A percentile compares a stretch with the other conserved stretches of the same genome.
phyloP scores from a whole-genome alignment of 768 basidiomycete genomes.

The Lactarius psammicola region DNA sequence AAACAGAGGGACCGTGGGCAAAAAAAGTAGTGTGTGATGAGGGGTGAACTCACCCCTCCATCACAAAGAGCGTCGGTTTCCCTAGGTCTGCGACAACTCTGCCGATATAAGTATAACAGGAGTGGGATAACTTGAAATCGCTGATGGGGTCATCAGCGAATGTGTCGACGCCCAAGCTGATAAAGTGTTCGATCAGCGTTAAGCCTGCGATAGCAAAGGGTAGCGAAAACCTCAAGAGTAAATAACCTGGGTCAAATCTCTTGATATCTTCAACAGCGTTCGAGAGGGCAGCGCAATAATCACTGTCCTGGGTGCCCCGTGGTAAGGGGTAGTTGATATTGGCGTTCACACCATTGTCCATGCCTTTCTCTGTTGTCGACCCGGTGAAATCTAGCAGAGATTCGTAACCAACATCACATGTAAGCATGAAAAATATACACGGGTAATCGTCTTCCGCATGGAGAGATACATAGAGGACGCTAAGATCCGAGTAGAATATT shows the following conservation, averaged over 20 bases:
- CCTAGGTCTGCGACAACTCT: slow-evolving; percentile 25
- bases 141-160: slow-evolving; percentile 36
- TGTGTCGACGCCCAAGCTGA: slow-evolving; percentile 39
- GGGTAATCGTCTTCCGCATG: slow-evolving; percentile 38
- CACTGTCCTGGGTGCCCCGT: slow-evolving; percentile 31
- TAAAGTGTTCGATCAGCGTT: slow-evolving; percentile 2
- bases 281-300: slow-evolving; percentile 32
- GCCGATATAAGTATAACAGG: slow-evolving; percentile 35
- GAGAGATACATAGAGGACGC: slow-evolving; percentile 37
- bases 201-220: neutral
- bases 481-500: slow-evolving; percentile 36
- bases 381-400: slow-evolving; percentile 36
- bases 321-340: slow-evolving; percentile 38
- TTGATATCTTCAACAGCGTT: slow-evolving; percentile 29
- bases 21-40: neutral
- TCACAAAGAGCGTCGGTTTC: slow-evolving; percentile 35
- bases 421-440: slow-evolving; percentile 29
- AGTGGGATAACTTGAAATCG: slow-evolving; percentile 34
- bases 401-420: neutral
- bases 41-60: slow-evolving; percentile 37
- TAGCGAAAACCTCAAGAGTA: slow-evolving; percentile 35
- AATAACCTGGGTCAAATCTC: slow-evolving; percentile 29
- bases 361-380: slow-evolving; percentile 31
- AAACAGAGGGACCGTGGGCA: neutral
- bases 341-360: slow-evolving; percentile 29